Percentiles rank a stretch among this genome's conserved stretches.
These are phyloP conservation scores for Vararia minispora DNA, from an alignment of 768 basidiomycete species.

Conservation along the genomic window DNA sequence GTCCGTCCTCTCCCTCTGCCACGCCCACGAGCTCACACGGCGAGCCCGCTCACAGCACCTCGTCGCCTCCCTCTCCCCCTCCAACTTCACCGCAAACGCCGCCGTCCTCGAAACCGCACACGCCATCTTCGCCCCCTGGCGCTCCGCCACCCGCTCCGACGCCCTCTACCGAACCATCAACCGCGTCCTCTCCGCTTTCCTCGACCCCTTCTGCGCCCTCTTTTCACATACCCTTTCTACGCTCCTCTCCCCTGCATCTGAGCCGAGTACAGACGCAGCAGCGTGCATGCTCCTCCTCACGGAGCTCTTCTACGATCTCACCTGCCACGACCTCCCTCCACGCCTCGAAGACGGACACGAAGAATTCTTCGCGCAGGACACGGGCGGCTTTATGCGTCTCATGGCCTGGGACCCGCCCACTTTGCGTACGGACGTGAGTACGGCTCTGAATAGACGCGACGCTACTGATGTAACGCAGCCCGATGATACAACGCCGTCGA, in stretches of 20 bases:
- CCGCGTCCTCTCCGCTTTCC: conserved; percentile 75
- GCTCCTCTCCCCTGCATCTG: too few species aligned
- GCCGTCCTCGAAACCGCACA: conserved; percentile 92
- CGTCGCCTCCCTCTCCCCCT: conserved; percentile 65
- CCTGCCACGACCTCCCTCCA: conserved; percentile 90
- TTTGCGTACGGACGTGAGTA: conserved; percentile 58
- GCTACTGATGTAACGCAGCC: conserved; percentile 29
- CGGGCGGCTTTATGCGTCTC: conserved; percentile 72
- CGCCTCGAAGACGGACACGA: conserved; percentile 82
- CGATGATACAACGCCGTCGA: conserved; percentile 73
- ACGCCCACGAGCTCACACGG: not conserved
- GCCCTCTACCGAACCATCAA: conserved; percentile 86
- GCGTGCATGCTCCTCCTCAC: conserved; percentile 70
- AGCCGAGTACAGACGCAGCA: too few species aligned
- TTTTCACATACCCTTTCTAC: conserved; percentile 55
- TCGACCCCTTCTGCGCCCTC: conserved; percentile 71
- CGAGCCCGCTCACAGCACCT: conserved; percentile 57
- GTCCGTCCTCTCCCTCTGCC: conserved; percentile 21
- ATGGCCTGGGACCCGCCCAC: conserved; percentile 68
- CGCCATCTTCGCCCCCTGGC: conserved; percentile 92
- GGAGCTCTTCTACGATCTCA: conserved; percentile 89
- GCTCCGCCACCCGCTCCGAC: conserved; percentile 82
- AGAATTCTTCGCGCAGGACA: conserved; percentile 65
- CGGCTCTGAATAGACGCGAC: not conserved
- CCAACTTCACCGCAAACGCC: conserved; percentile 78